These are phyloP conservation scores for Ascodesmis nigricans DNA, from an alignment of 495 filamentous ascomycete species.

Conservation along the genomic window DNA sequence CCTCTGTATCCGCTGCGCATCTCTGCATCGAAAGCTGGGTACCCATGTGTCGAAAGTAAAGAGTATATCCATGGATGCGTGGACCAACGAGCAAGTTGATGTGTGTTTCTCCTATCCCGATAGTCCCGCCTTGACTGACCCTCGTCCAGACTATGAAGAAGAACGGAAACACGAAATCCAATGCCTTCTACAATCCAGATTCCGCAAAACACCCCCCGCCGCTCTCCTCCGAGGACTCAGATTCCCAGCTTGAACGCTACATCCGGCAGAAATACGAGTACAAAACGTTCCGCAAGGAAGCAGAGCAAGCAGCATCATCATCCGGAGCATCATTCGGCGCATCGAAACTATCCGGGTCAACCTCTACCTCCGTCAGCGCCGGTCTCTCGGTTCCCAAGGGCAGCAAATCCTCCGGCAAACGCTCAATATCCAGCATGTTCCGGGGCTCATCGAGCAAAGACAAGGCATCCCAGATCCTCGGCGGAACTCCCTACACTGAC, in stretches of 20 bases:
- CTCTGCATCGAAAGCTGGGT: slow-evolving; percentile 86
- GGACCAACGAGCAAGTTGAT: slow-evolving; percentile 88
- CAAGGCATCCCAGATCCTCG: slow-evolving; percentile 19
- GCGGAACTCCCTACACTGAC: slow-evolving; percentile 13
- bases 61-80: slow-evolving; percentile 91
- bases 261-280: slow-evolving; percentile 85
- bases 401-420: too few relatives aligned
- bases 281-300: slow-evolving; percentile 30
- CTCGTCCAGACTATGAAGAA: slow-evolving; percentile 78
- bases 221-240: slow-evolving; percentile 72
- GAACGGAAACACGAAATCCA: slow-evolving; percentile 65
- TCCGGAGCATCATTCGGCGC: slow-evolving; percentile 26
- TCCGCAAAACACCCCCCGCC: slow-evolving; percentile 62
- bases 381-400: slow-evolving; percentile 13
- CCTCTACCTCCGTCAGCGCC: slow-evolving; percentile 1
- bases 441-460: too few relatives aligned
- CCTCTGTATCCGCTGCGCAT: slow-evolving; percentile 91
- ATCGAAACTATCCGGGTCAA: slow-evolving; percentile 7
- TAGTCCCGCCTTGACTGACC: not conserved
- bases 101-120: slow-evolving; percentile 29
- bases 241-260: slow-evolving; percentile 78
- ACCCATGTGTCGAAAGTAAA: slow-evolving; percentile 98
- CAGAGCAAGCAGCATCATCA: slow-evolving; percentile 4
- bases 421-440: too few relatives aligned
- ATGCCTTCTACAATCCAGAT: slow-evolving; percentile 69